Evolutionary conservation across 257 asterid species (phyloP).

Genomic region (Mitragyna speciosa): DNA sequence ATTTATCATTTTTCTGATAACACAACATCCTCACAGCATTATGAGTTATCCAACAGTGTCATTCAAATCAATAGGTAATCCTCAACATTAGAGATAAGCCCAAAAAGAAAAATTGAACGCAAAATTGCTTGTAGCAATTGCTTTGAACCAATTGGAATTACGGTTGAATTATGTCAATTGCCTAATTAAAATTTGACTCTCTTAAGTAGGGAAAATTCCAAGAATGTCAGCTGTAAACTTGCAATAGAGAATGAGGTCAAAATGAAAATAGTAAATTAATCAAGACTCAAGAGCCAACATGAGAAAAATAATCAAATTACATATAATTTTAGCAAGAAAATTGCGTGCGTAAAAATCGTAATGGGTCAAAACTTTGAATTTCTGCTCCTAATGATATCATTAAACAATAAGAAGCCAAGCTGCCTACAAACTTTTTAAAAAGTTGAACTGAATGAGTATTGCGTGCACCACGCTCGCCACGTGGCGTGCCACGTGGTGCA

Average conservation of each 20-base stretch:
- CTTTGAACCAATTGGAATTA: neutral
- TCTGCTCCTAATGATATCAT: neutral
- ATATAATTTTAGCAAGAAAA: neutral
- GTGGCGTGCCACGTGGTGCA: no score
- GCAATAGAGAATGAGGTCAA: neutral
- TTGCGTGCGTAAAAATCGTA: neutral
- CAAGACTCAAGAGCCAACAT: neutral
- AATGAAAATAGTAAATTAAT: neutral
- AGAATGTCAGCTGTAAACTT: neutral
- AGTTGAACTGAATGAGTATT: no score
- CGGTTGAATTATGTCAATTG: neutral
- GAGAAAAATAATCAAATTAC: neutral
- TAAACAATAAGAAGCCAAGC: neutral
- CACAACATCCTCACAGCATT: no score
- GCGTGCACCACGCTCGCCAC: no score
- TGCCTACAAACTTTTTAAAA: neutral
- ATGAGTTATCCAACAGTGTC: neutral
- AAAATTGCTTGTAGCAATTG: neutral
- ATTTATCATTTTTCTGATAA: no score
- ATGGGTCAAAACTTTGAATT: neutral
- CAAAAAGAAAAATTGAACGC: neutral
- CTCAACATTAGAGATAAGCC: neutral
- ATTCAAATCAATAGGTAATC: neutral
- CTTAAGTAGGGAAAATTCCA: neutral
- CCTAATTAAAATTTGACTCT: neutral